Base-by-base conservation (phyloP, 495 filamentous ascomycete genomes). In the Pyronema omphalodes region DNA sequence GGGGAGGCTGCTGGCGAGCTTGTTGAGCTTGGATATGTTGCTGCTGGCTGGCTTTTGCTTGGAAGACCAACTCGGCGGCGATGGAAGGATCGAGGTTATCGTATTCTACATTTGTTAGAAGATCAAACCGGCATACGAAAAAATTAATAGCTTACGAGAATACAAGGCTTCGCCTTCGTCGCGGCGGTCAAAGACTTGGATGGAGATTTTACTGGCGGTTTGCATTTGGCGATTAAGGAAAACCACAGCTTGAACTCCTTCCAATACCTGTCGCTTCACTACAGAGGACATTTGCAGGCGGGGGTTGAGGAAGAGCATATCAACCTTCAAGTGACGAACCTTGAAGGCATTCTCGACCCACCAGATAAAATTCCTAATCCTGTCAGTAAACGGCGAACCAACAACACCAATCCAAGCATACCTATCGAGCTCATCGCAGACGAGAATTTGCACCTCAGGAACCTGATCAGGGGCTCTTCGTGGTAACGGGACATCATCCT, bases 361-460 rank as follows among this genome's bases (percentile, higher is more conserved):
- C 53, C 70, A 70, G 41, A 94, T 77, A 61, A 93, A 95, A 47
- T 83, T 80, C 40, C 82, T 82, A 57, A 7, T 29, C 2, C 23
- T 29, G 23, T 29, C 5, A 29, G 23, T 29, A 5, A 29, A 29
- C 5, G 23, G 23, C 2, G 23, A 29, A 29, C 1, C 5, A 43
- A 34, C 1, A 51, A 7, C 5, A 53, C 34, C 29, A 18, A 36
- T 17, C 19, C 34, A 36, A 14, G 65, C 75, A 58, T 55, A 81
- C 80, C 77, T 74, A 39, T 86, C 81, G 9, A 94, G 71, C 61
- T 88, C 80, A 58, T 89, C 82, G 11, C 86, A 67, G 0, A 93
- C 76, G 1, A 98, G 71, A 23, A 95, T 74, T 60, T 94, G 89
- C 23, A 96, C 84, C 60, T 96, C 91, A 3, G 91, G 91, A 17